A percentile compares a stretch with the other conserved stretches of the same genome.
Evolutionary conservation across 1,139 yeast genomes (phyloP).

Genomic region (Kazachstania sp.): DNA sequence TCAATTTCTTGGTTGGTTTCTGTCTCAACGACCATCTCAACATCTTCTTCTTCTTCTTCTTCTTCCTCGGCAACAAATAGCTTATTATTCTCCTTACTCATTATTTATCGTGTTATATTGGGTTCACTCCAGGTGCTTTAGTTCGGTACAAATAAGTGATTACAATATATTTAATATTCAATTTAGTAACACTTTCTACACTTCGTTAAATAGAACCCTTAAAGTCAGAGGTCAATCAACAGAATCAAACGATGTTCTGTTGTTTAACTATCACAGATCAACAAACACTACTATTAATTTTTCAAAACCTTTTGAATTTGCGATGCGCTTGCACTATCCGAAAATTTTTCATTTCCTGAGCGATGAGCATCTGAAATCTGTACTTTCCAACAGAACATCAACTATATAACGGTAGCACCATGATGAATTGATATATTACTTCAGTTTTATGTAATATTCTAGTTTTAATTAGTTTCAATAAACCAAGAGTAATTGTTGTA

Average conservation of each 20-base stretch:
- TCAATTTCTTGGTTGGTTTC: slow-evolving; percentile 2
- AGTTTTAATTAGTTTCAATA: too few relatives aligned
- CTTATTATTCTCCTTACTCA: neutral
- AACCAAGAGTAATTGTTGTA: neutral
- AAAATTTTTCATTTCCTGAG: neutral
- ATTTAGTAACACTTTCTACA: too few relatives aligned
- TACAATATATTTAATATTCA: too few relatives aligned
- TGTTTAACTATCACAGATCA: neutral
- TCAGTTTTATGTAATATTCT: too few relatives aligned
- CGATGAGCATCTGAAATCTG: neutral
- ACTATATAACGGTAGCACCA: too few relatives aligned
- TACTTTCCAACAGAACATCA: too few relatives aligned
- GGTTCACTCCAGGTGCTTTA: too few relatives aligned
- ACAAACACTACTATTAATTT: neutral
- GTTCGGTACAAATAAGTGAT: too few relatives aligned
- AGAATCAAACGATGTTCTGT: too few relatives aligned
- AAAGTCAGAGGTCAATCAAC: too few relatives aligned
- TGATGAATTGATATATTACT: too few relatives aligned
- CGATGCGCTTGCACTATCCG: neutral
- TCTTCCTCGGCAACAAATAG: slow-evolving; percentile 4
- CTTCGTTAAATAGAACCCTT: too few relatives aligned
- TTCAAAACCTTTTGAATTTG: neutral
- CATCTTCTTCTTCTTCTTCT: slow-evolving; percentile 5
- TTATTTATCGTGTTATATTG: neutral
- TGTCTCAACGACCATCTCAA: slow-evolving; percentile 5